Conservation (phyloP, 2,329 filamentous ascomycete genomes). For the Fusarium temperatum region DNA sequence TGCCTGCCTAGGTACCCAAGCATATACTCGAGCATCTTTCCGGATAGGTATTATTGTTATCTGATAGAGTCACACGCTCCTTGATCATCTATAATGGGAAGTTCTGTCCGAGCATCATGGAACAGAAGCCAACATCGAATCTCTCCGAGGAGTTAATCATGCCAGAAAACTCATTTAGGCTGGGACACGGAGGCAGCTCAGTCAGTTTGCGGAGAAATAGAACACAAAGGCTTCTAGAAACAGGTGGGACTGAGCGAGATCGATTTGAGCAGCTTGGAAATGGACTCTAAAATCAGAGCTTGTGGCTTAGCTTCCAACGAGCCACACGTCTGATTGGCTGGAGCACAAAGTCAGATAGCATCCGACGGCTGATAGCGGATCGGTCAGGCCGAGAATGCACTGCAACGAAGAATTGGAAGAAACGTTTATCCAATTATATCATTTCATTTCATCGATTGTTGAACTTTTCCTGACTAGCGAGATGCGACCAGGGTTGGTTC, state of each 20-base stretch:
- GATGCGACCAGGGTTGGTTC: slow-evolving; percentile 22
- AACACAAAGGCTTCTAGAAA: slow-evolving; percentile 12
- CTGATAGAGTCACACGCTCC: not conserved
- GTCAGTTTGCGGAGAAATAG: slow-evolving; percentile 10
- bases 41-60: not conserved
- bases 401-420: slow-evolving; percentile 17
- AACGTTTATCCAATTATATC: slow-evolving; percentile 19
- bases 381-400: slow-evolving; percentile 35
- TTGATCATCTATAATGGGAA: slow-evolving; percentile 2
- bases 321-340: slow-evolving; percentile 34
- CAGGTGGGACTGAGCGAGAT: slow-evolving; percentile 24
- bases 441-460: slow-evolving; percentile 2
- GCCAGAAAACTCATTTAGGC: slow-evolving; percentile 19
- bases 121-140: not conserved
- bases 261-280: slow-evolving; percentile 29
- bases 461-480: slow-evolving; percentile 2
- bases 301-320: slow-evolving; percentile 30
- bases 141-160: not conserved
- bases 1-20: not conserved
- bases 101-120: not conserved
- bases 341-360: slow-evolving; percentile 8
- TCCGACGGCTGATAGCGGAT: slow-evolving; percentile 34
- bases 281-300: not conserved
- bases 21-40: not conserved
- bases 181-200: slow-evolving; percentile 1